Evolutionary conservation across 768 basidiomycete species (phyloP).

Genomic region (Hortiboletus campestris): DNA sequence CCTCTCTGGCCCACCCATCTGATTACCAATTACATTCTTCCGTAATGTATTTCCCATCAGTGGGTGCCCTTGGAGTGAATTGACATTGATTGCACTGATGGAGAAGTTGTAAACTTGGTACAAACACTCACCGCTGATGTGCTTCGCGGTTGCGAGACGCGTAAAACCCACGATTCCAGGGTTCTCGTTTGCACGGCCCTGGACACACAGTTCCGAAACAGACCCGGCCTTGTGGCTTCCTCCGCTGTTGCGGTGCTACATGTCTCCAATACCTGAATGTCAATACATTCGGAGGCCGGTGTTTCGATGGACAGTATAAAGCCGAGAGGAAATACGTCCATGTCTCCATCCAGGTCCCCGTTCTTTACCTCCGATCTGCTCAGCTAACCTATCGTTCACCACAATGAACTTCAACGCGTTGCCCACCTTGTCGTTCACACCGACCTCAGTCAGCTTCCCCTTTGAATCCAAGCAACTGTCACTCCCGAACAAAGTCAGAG

Average conservation of each 20-base stretch:
- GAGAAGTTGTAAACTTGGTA: conserved; percentile 7
- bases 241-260: conserved; percentile 13
- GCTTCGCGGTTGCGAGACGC: conserved; percentile 13
- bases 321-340: neutral
- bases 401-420: conserved; percentile 26
- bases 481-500: conserved; percentile 28
- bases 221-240: conserved; percentile 7
- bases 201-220: conserved; percentile 17
- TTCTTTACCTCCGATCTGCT: neutral
- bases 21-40: conserved; percentile 3
- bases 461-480: conserved; percentile 38
- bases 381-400: neutral
- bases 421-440: conserved; percentile 35
- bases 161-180: conserved; percentile 15
- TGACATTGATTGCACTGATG: conserved; percentile 1
- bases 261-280: neutral
- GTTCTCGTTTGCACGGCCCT: conserved; percentile 17
- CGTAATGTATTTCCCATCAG: conserved; percentile 21
- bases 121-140: conserved; percentile 3
- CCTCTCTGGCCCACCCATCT: conserved; percentile 9
- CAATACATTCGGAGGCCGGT: conserved; percentile 2
- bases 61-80: conserved; percentile 1
- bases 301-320: conserved; percentile 24
- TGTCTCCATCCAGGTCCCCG: neutral
- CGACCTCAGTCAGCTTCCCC: conserved; percentile 37